Percentiles rank a stretch among this genome's conserved stretches.
These are phyloP conservation scores for Solidago caesia DNA, from an alignment of 129 eudicot species.

Conservation along the genomic window DNA sequence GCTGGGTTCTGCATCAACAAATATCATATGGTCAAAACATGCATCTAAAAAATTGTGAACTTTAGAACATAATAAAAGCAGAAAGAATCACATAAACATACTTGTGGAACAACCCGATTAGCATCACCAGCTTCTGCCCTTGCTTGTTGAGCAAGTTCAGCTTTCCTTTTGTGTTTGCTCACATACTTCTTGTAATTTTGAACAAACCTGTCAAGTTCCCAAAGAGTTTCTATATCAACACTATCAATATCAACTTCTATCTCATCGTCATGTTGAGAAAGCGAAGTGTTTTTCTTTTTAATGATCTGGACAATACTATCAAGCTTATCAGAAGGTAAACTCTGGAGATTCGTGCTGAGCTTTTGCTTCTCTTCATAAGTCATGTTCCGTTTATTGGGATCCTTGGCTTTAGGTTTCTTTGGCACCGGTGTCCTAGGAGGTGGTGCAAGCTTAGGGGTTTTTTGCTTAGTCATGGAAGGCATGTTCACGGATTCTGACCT, in stretches of 20 bases:
- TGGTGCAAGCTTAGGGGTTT: slow-evolving; percentile 39
- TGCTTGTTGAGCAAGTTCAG: slow-evolving; percentile 75
- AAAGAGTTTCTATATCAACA: slow-evolving; percentile 90
- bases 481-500: slow-evolving; percentile 52
- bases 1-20: slow-evolving; percentile 51
- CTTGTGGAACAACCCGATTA: slow-evolving; percentile 37
- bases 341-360: slow-evolving; percentile 81
- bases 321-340: slow-evolving; percentile 76
- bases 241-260: slow-evolving; percentile 91
- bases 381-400: slow-evolving; percentile 92
- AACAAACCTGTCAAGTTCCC: slow-evolving; percentile 96
- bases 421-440: slow-evolving; percentile 64
- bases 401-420: slow-evolving; percentile 89
- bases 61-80: neutral
- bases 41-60: neutral
- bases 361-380: slow-evolving; percentile 83
- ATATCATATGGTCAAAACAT: slow-evolving; percentile 13
- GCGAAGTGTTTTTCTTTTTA: slow-evolving; percentile 62
- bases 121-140: slow-evolving; percentile 46
- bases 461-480: slow-evolving; percentile 37
- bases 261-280: slow-evolving; percentile 79
- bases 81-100: neutral
- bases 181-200: slow-evolving; percentile 80
- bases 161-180: slow-evolving; percentile 77
- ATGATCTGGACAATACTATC: slow-evolving; percentile 79